phyloP scores from a whole-genome alignment of 768 basidiomycete species.

The Mycena latifolia region DNA sequence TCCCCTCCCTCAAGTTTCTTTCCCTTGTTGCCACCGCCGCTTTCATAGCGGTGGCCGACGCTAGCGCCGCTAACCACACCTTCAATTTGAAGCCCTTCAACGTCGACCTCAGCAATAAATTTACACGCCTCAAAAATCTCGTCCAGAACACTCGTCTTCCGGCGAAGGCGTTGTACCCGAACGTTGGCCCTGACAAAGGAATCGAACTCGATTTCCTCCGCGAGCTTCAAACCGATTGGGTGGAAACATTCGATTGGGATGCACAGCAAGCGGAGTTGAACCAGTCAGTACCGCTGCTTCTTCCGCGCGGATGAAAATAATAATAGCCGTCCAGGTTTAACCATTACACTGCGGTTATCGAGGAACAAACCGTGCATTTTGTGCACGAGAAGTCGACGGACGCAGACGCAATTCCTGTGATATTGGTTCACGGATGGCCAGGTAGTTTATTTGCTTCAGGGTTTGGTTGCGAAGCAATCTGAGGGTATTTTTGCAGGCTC shows the following conservation, averaged over 20 bases:
- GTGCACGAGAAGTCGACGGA: too few relatives aligned
- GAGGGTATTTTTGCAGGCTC: conserved; percentile 3
- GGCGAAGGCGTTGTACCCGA: too few relatives aligned
- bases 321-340: background rate
- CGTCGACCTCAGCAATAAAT: background rate
- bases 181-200: too few relatives aligned
- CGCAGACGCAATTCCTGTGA: too few relatives aligned
- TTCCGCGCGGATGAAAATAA: too few relatives aligned
- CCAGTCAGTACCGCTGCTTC: too few relatives aligned
- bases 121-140: background rate
- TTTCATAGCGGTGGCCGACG: too few relatives aligned
- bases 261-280: conserved; percentile 8
- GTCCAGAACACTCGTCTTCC: background rate
- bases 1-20: too few relatives aligned
- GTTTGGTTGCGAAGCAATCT: background rate
- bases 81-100: background rate
- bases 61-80: background rate
- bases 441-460: background rate
- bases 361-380: conserved; percentile 15
- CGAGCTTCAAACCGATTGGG: background rate
- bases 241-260: background rate
- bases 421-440: conserved; percentile 23
- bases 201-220: too few relatives aligned
- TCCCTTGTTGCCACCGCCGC: too few relatives aligned
- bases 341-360: conserved; percentile 32